phyloP scores from a whole-genome alignment of 106 monocot genomes.

The Amphibolis antarctica region DNA sequence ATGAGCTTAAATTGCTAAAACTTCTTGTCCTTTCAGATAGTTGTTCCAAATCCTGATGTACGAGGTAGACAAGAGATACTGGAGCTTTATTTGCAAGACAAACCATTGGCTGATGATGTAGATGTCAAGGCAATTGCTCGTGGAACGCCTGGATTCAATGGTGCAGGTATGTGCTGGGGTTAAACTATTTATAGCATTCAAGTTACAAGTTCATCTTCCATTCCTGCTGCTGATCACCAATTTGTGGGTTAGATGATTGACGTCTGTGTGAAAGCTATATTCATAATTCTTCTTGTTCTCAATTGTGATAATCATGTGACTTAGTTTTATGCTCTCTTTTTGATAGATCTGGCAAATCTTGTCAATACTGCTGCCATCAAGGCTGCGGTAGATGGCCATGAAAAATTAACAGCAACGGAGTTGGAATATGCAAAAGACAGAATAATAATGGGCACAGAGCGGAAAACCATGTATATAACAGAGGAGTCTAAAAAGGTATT shows the following conservation, averaged over 20 bases:
- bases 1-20: no score
- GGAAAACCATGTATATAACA: constrained; percentile 80
- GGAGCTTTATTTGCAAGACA: constrained; percentile 88
- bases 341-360: constrained; percentile 83
- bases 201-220: no score
- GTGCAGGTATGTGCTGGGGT: constrained; percentile 52
- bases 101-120: constrained; percentile 76
- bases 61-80: constrained; percentile 87
- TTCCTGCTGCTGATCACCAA: no score
- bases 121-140: constrained; percentile 84
- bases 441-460: constrained; percentile 92
- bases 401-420: constrained; percentile 51
- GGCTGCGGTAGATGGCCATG: constrained; percentile 87
- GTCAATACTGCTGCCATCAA: constrained; percentile 97
- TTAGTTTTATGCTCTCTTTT: not conserved
- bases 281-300: not conserved
- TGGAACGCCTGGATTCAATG: constrained; percentile 96
- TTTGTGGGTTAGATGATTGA: not conserved
- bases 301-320: not conserved
- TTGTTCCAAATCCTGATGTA: constrained; percentile 92
- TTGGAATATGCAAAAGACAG: constrained; percentile 92
- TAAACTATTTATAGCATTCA: not conserved
- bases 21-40: constrained; percentile 41
- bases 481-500: constrained; percentile 90
- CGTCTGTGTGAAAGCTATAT: not conserved